These are phyloP conservation scores for Pyricularia grisea DNA, from an alignment of 2,329 filamentous ascomycete genomes.

Conservation along the genomic window DNA sequence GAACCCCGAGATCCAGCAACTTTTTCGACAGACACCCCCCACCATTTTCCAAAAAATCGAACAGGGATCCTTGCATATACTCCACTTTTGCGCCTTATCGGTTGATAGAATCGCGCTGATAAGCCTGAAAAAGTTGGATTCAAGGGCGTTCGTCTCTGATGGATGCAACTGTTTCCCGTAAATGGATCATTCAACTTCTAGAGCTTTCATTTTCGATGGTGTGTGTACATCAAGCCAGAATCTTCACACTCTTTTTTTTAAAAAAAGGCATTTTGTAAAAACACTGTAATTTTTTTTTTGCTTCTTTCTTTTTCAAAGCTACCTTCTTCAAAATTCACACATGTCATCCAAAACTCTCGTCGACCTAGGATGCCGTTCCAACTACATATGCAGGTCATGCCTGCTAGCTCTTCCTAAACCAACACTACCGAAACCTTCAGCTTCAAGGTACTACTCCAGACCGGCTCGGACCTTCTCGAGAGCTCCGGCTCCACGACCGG, in stretches of 20 bases:
- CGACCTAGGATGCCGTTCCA: conserved; percentile 9
- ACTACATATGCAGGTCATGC: conserved; percentile 14
- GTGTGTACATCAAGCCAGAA: neutral
- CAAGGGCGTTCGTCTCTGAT: neutral
- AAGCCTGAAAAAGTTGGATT: conserved; percentile 1
- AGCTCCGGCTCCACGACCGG: neutral
- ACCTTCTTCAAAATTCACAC: neutral
- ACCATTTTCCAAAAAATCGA: neutral
- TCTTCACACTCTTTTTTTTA: neutral
- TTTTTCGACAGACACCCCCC: neutral
- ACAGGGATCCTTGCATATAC: neutral
- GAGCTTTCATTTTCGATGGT: neutral
- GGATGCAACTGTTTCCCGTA: neutral
- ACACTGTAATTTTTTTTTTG: neutral
- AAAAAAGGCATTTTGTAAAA: neutral
- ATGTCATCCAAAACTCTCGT: conserved; percentile 3
- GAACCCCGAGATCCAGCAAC: neutral
- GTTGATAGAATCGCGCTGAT: conserved; percentile 2
- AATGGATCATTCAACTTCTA: neutral
- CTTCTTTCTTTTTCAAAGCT: neutral
- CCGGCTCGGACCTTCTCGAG: neutral
- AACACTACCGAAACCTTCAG: neutral
- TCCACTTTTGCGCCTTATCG: neutral
- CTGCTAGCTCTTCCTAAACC: conserved; percentile 9
- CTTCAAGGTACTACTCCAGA: neutral